phyloP scores from a whole-genome alignment of 2,329 filamentous ascomycete species.

The Pseudocercospora vitis region DNA sequence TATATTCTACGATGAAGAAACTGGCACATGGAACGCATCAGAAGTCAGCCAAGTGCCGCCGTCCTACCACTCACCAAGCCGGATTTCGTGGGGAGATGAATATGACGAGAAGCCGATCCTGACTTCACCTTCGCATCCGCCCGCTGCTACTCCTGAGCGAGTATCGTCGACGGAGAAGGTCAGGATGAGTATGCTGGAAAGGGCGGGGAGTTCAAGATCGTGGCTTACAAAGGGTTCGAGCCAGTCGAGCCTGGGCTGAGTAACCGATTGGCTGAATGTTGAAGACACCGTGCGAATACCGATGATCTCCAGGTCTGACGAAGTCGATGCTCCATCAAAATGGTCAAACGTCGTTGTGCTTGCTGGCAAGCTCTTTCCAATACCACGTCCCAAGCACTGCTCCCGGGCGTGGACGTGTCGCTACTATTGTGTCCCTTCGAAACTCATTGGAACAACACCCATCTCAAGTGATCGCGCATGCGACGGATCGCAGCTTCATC shows the following conservation, averaged over 20 bases:
- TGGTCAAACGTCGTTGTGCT: no score
- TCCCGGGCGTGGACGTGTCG: no score
- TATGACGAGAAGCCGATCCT: slow-evolving; percentile 1
- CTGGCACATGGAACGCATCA: slow-evolving; percentile 1
- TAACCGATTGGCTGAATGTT: not conserved
- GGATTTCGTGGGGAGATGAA: not conserved
- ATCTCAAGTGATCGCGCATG: no score
- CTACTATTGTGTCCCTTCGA: no score
- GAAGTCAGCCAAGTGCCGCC: not conserved
- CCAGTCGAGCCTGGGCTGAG: not conserved
- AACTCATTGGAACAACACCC: no score
- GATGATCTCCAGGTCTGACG: no score
- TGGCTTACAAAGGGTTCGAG: slow-evolving; percentile 1
- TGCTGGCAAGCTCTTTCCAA: no score
- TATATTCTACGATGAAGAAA: slow-evolving; percentile 9
- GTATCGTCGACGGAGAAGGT: slow-evolving; percentile 8
- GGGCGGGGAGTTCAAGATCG: slow-evolving; percentile 1
- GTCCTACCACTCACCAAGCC: not conserved
- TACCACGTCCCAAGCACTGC: no score
- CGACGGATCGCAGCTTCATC: no score
- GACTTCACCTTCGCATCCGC: no score
- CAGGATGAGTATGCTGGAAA: slow-evolving; percentile 8
- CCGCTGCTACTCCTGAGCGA: not conserved
- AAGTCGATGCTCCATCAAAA: no score
- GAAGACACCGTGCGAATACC: no score